A percentile compares a stretch with the other conserved stretches of the same genome.
phyloP scores from a whole-genome alignment of 2,329 filamentous ascomycete genomes.

The Colletotrichum sp. region DNA sequence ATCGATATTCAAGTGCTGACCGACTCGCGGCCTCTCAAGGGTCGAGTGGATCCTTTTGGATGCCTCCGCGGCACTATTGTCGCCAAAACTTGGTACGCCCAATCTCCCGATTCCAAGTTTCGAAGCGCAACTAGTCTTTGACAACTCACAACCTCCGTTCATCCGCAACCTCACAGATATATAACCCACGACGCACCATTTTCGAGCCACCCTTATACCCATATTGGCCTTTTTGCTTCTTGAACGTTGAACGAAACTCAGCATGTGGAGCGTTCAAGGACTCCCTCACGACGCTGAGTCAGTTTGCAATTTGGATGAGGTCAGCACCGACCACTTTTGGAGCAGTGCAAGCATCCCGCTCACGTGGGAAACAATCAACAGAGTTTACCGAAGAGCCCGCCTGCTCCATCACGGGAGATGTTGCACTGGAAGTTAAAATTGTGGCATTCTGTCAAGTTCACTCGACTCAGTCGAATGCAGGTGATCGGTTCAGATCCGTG shows the following conservation, averaged over 20 bases:
- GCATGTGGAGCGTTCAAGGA: background rate
- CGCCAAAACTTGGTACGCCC: background rate
- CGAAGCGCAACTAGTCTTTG: background rate
- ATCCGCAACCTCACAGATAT: background rate
- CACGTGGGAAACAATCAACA: background rate
- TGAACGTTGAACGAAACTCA: background rate
- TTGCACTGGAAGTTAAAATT: background rate
- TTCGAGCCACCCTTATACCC: fast-evolving
- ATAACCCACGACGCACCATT: background rate
- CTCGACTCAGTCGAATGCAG: background rate
- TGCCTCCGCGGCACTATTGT: background rate
- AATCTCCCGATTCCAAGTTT: background rate
- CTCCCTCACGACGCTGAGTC: background rate
- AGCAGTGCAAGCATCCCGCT: background rate
- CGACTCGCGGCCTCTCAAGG: background rate
- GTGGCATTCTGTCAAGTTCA: background rate
- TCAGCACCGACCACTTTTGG: background rate
- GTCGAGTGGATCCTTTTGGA: background rate
- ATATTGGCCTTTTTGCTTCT: background rate
- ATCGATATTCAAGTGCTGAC: background rate
- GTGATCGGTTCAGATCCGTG: background rate
- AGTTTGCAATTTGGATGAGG: background rate
- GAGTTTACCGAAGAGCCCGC: background rate
- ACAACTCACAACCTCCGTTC: background rate
- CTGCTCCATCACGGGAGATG: background rate